Conservation (phyloP, 2,329 filamentous ascomycete species). For the Trichoderma aggressivum region DNA sequence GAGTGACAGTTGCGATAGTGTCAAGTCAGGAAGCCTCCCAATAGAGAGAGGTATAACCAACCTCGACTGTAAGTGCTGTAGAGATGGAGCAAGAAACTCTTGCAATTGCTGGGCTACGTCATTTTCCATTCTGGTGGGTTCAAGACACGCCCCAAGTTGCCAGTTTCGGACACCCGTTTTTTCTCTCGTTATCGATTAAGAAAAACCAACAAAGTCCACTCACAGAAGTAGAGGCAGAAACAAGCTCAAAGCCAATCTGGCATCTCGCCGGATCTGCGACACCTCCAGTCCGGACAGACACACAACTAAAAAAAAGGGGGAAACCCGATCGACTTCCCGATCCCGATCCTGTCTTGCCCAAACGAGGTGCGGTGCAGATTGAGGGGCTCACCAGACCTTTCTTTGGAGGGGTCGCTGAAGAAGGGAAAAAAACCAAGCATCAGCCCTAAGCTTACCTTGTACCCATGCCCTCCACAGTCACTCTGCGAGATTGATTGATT, state of each 20-base stretch:
- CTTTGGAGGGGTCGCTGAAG: background rate
- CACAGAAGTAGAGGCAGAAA: background rate
- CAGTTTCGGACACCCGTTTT: background rate
- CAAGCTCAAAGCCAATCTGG: background rate
- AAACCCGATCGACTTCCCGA: background rate
- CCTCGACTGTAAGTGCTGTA: background rate
- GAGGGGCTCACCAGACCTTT: background rate
- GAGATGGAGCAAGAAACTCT: background rate
- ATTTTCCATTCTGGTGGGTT: background rate
- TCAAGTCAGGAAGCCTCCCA: background rate
- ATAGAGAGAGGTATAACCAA: background rate
- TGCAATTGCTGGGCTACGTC: background rate
- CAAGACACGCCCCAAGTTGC: background rate
- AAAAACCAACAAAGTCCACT: background rate
- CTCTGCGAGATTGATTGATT: background rate
- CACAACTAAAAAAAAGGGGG: background rate
- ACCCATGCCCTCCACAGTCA: background rate
- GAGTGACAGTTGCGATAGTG: background rate
- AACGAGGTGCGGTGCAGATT: background rate
- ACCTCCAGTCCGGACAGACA: background rate
- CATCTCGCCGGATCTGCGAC: too few relatives aligned
- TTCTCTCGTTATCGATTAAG: background rate
- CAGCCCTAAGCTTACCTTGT: background rate
- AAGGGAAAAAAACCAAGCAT: background rate
- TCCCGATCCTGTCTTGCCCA: background rate